Conservation (phyloP, 805 yeast genomes). For the Nakazawaea pomicola region DNA sequence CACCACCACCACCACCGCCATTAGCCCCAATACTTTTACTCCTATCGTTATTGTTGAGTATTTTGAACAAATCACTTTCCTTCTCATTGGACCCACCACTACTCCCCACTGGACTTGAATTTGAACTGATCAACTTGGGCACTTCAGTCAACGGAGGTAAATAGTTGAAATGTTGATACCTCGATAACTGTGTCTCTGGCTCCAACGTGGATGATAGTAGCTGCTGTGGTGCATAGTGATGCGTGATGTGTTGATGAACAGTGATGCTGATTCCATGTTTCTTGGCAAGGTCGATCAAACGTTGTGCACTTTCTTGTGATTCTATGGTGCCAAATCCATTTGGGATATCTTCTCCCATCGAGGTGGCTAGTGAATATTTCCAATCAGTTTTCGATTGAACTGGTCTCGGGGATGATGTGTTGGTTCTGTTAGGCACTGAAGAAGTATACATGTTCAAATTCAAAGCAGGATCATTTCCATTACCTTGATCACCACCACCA, state of each 20-base stretch:
- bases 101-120: constrained; percentile 34
- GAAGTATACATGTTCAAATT: constrained; percentile 11
- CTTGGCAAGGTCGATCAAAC: constrained; percentile 57
- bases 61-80: constrained; percentile 38
- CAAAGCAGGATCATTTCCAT: not conserved
- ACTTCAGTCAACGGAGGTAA: constrained; percentile 66
- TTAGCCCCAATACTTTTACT: no score
- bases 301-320: constrained; percentile 49
- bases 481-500: not conserved
- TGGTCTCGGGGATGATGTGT: constrained; percentile 20
- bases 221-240: constrained; percentile 55
- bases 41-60: constrained; percentile 36
- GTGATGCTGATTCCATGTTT: constrained; percentile 53
- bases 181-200: constrained; percentile 48
- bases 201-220: constrained; percentile 30
- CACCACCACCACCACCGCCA: constrained; percentile 4
- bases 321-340: constrained; percentile 43
- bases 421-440: constrained; percentile 7
- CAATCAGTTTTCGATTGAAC: constrained; percentile 45
- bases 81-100: constrained; percentile 17
- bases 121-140: constrained; percentile 63
- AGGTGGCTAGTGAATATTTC: constrained; percentile 51
- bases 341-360: constrained; percentile 38
- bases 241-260: constrained; percentile 83
- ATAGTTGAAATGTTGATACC: constrained; percentile 71